Evolutionary conservation across 1,284 basidiomycete genomes (phyloP).

Genomic region (Schizopora paradoxa): DNA sequence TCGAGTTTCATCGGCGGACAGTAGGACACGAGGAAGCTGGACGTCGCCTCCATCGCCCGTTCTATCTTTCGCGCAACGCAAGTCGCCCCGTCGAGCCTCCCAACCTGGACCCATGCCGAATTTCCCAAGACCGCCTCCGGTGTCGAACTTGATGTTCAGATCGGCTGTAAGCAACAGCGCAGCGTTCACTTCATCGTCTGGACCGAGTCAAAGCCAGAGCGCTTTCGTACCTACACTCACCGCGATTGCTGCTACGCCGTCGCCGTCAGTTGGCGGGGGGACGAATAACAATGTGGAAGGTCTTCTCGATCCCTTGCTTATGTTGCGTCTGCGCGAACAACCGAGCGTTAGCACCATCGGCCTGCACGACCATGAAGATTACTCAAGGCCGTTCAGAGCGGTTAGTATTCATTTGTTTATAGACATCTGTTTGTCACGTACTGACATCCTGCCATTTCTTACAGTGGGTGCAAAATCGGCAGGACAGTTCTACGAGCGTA

Average conservation of each 20-base stretch:
- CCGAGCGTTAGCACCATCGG: constrained; percentile 32
- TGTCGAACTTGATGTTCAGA: constrained; percentile 7
- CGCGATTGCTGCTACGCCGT: constrained; percentile 24
- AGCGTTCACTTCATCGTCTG: too few species aligned
- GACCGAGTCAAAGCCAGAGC: too few species aligned
- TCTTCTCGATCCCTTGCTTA: constrained; percentile 33
- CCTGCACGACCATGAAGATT: constrained; percentile 39
- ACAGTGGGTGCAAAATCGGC: constrained; percentile 34
- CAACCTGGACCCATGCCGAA: constrained; percentile 5
- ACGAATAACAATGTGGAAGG: constrained; percentile 31
- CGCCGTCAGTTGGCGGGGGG: constrained; percentile 28
- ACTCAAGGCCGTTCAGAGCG: constrained; percentile 39
- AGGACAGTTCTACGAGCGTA: constrained; percentile 35
- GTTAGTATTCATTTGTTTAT: constrained; percentile 25
- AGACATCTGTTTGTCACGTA: not conserved
- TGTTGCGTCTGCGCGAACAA: constrained; percentile 22
- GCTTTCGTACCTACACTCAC: too few species aligned
- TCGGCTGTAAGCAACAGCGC: not conserved
- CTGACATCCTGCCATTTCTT: constrained; percentile 1
- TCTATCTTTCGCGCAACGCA: not conserved
- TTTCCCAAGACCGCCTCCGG: constrained; percentile 2
- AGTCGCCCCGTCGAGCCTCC: not conserved
- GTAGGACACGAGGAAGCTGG: not conserved
- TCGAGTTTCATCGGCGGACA: not conserved
- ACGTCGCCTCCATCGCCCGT: not conserved